These are phyloP conservation scores for Spatholobus suberectus DNA, from an alignment of 306 rosid species.

Conservation along the genomic window DNA sequence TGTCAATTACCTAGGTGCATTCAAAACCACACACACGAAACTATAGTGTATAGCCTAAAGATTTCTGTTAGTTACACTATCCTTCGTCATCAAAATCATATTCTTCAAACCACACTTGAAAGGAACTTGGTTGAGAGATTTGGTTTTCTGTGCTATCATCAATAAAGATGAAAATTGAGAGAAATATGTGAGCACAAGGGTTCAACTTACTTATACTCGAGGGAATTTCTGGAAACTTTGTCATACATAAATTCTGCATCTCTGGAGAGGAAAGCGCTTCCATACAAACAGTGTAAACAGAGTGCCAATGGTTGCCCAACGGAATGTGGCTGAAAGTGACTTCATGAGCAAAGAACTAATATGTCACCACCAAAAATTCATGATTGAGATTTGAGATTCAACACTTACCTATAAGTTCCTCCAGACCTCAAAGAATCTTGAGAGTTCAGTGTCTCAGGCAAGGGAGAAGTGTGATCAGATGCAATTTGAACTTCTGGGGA, in stretches of 20 bases:
- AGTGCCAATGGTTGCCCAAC: conserved; percentile 66
- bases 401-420: conserved; percentile 50
- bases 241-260: conserved; percentile 51
- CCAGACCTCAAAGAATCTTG: conserved; percentile 44
- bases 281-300: conserved; percentile 70
- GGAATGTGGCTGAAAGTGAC: conserved; percentile 58
- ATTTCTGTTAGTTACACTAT: not conserved
- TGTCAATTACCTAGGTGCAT: not conserved
- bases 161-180: conserved; percentile 29
- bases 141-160: conserved; percentile 17
- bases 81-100: conserved; percentile 27
- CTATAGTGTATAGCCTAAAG: not conserved
- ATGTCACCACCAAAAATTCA: conserved; percentile 7
- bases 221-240: conserved; percentile 46
- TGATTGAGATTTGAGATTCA: conserved; percentile 26
- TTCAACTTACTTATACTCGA: conserved; percentile 56
- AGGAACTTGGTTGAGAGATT: conserved; percentile 3
- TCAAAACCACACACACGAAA: not conserved
- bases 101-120: conserved; percentile 29
- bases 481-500: conserved; percentile 52
- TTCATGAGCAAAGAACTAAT: conserved; percentile 39
- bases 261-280: conserved; percentile 66
- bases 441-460: conserved; percentile 39
- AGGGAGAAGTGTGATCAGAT: conserved; percentile 43
- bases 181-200: conserved; percentile 12